A percentile compares a stretch with the other conserved stretches of the same genome.
Conservation (phyloP, 2,329 filamentous ascomycete genomes). For the Alternaria dauci region DNA sequence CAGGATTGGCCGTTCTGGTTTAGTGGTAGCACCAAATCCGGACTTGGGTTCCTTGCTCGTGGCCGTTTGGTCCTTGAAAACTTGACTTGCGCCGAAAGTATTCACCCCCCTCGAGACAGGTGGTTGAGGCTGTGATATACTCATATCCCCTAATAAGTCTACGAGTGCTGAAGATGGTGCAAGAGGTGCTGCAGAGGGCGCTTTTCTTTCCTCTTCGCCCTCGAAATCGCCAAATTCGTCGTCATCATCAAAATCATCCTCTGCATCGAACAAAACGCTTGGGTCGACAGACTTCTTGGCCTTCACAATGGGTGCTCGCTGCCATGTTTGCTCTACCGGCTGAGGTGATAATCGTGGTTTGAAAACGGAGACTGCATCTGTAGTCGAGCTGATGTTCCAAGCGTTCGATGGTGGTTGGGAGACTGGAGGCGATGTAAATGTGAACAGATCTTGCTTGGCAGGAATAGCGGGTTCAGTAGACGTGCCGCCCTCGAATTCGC, state of each 20-base stretch:
- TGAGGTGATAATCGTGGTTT: constrained; percentile 14
- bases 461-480: constrained; percentile 22
- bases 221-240: constrained; percentile 52
- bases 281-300: constrained; percentile 47
- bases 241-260: constrained; percentile 47
- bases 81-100: not conserved
- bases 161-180: constrained; percentile 27
- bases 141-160: constrained; percentile 41
- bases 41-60: constrained; percentile 18
- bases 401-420: constrained; percentile 21
- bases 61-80: not conserved
- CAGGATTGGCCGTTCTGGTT: constrained; percentile 10
- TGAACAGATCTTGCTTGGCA: constrained; percentile 30
- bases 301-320: constrained; percentile 38
- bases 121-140: constrained; percentile 30
- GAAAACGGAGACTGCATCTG: constrained; percentile 25
- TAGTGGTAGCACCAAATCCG: constrained; percentile 26
- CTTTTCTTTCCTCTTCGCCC: constrained; percentile 23
- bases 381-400: constrained; percentile 11
- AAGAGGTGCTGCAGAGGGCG: constrained; percentile 7
- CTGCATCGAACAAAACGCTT: constrained; percentile 53
- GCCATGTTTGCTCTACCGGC: constrained; percentile 29
- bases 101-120: constrained; percentile 3
- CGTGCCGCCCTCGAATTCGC: constrained; percentile 51
- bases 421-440: constrained; percentile 20